These are phyloP conservation scores for Tricholoma saponaceum DNA, from an alignment of 768 basidiomycete genomes.

Conservation along the genomic window DNA sequence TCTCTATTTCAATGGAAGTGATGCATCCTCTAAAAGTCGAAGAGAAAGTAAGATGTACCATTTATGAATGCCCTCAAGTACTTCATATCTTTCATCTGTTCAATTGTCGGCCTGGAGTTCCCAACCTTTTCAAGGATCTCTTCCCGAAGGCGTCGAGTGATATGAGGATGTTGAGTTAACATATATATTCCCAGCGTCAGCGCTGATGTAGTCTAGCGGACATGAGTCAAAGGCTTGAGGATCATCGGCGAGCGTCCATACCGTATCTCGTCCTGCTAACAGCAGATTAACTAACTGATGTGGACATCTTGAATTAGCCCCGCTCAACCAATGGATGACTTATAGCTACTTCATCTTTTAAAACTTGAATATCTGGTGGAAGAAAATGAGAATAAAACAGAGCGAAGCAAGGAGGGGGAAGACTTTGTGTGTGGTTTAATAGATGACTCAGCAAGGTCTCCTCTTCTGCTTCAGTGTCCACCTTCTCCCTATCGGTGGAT, in stretches of 20 bases:
- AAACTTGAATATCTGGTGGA: constrained; percentile 13
- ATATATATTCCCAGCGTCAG: constrained; percentile 53
- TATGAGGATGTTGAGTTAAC: constrained; percentile 47
- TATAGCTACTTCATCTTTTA: constrained; percentile 17
- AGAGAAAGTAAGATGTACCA: constrained; percentile 22
- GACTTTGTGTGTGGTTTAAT: constrained; percentile 50
- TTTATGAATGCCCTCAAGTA: constrained; percentile 60
- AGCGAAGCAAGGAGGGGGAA: not conserved
- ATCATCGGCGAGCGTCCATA: constrained; percentile 2
- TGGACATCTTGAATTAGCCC: not conserved
- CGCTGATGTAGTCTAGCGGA: constrained; percentile 39
- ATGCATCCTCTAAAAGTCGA: not conserved
- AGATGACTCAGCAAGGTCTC: constrained; percentile 49
- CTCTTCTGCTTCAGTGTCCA: constrained; percentile 17
- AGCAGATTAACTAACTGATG: constrained; percentile 33
- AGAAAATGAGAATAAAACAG: not conserved
- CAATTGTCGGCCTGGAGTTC: constrained; percentile 42
- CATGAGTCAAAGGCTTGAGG: not conserved
- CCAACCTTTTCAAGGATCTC: constrained; percentile 49
- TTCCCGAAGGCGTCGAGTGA: constrained; percentile 40
- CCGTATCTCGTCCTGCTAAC: constrained; percentile 43
- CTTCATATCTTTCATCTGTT: constrained; percentile 54
- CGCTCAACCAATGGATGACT: not conserved
- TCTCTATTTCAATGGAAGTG: constrained; percentile 28
- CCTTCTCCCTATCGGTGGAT: not conserved